phyloP scores from a whole-genome alignment of 805 yeast genomes.

The Kluyveromyces wickerhamii region DNA sequence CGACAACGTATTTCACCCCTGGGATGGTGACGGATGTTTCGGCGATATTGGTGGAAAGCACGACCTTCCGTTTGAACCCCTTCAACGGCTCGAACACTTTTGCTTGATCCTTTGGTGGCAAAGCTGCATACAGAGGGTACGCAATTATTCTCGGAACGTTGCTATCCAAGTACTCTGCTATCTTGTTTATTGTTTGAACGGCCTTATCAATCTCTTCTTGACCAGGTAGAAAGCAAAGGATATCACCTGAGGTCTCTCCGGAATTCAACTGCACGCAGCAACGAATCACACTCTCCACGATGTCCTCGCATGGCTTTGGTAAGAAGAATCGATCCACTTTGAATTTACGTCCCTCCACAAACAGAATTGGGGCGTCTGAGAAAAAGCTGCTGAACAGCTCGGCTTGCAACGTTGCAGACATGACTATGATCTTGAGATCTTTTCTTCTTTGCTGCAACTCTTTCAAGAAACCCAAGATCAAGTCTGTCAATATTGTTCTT shows the following conservation, averaged over 20 bases:
- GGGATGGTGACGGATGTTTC: constrained; percentile 96
- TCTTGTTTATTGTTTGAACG: constrained; percentile 48
- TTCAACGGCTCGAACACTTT: constrained; percentile 64
- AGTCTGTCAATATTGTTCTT: constrained; percentile 85
- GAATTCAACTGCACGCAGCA: constrained; percentile 71
- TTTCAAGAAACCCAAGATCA: constrained; percentile 82
- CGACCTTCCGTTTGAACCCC: constrained; percentile 69
- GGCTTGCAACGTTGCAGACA: constrained; percentile 97
- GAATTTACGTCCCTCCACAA: constrained; percentile 83
- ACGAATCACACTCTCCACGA: constrained; percentile 71
- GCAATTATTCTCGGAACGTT: constrained; percentile 66
- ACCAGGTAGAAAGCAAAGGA: constrained; percentile 89
- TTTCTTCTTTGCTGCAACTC: constrained; percentile 47
- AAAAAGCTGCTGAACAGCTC: constrained; percentile 70
- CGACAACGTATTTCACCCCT: constrained; percentile 89
- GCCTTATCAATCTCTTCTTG: constrained; percentile 95
- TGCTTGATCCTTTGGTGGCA: constrained; percentile 78
- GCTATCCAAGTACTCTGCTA: constrained; percentile 52
- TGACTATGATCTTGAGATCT: constrained; percentile 64
- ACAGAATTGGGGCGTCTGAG: constrained; percentile 70
- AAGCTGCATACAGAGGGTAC: constrained; percentile 87
- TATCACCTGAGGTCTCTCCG: constrained; percentile 76
- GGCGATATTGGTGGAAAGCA: constrained; percentile 91
- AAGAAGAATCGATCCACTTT: constrained; percentile 72
- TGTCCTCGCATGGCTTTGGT: constrained; percentile 59